Conservation (phyloP, 2,329 filamentous ascomycete genomes). For the Clarireedia paspali region DNA sequence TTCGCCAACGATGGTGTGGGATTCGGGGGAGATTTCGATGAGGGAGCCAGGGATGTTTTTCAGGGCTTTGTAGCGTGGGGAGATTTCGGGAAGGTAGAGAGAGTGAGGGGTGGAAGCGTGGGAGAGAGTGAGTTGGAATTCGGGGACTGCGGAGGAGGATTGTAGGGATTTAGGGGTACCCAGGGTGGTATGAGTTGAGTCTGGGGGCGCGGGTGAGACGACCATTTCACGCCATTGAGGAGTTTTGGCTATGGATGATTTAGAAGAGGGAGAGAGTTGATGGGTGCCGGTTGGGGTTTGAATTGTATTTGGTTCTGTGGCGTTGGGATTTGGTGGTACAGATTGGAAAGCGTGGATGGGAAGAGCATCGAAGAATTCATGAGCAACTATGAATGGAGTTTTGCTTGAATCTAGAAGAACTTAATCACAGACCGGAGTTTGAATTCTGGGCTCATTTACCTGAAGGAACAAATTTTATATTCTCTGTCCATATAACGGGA, state of each 20-base stretch:
- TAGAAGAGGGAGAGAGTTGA: slow-evolving; percentile 28
- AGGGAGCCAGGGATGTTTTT: slow-evolving; percentile 60
- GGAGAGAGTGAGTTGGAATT: slow-evolving; percentile 82
- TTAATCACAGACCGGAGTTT: not conserved
- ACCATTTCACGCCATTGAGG: slow-evolving; percentile 78
- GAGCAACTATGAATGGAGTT: slow-evolving; percentile 87
- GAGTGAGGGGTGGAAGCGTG: slow-evolving; percentile 72
- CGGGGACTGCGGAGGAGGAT: slow-evolving; percentile 48
- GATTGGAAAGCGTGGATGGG: slow-evolving; percentile 94
- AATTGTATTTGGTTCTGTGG: slow-evolving; percentile 30
- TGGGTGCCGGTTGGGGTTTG: slow-evolving; percentile 35
- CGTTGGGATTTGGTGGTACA: slow-evolving; percentile 41
- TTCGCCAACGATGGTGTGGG: slow-evolving; percentile 68
- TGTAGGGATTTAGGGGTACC: slow-evolving; percentile 44
- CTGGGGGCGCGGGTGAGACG: slow-evolving; percentile 58
- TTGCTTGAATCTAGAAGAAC: slow-evolving; percentile 48
- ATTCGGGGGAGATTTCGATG: slow-evolving; percentile 87
- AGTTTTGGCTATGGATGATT: slow-evolving; percentile 27
- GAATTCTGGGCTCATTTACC: slow-evolving; percentile 7
- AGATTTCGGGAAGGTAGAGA: slow-evolving; percentile 75
- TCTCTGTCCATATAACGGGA: slow-evolving; percentile 85
- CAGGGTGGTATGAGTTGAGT: slow-evolving; percentile 45
- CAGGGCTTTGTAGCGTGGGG: slow-evolving; percentile 68
- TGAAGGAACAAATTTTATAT: slow-evolving; percentile 25
- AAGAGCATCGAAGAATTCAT: slow-evolving; percentile 97